phyloP scores from a whole-genome alignment of 805 yeast genomes.

The Wickerhamiella sergipiensis region DNA sequence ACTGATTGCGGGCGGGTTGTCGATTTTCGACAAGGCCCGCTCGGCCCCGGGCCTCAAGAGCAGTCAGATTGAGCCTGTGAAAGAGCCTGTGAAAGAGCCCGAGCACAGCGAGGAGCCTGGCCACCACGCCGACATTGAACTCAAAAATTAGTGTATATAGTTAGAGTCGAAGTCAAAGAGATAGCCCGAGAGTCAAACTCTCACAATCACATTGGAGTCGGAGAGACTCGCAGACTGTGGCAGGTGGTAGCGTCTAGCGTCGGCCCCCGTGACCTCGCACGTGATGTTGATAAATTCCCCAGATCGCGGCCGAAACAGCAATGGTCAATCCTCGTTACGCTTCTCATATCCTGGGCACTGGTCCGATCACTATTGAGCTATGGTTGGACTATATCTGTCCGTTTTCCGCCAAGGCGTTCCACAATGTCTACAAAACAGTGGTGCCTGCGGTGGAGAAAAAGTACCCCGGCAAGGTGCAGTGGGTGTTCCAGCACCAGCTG shows the following conservation, averaged over 20 bases:
- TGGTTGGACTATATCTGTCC: constrained; percentile 41
- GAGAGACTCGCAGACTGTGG: too few species aligned
- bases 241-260: too few species aligned
- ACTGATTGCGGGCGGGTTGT: constrained; percentile 64
- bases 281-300: too few species aligned
- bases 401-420: constrained; percentile 51
- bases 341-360: constrained; percentile 15
- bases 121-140: neutral
- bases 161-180: too few species aligned
- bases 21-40: constrained; percentile 37
- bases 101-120: neutral
- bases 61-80: neutral
- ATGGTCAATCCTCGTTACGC: constrained; percentile 15
- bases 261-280: too few species aligned
- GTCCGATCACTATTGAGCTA: constrained; percentile 15
- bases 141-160: neutral
- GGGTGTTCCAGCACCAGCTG: constrained; percentile 57
- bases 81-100: neutral
- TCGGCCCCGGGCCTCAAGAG: neutral
- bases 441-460: constrained; percentile 37
- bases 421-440: constrained; percentile 35
- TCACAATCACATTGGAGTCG: too few species aligned
- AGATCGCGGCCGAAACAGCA: neutral
- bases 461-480: constrained; percentile 38
- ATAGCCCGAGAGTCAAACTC: too few species aligned